phyloP scores from a whole-genome alignment of 2,329 filamentous ascomycete genomes.

The Didymella sp. region DNA sequence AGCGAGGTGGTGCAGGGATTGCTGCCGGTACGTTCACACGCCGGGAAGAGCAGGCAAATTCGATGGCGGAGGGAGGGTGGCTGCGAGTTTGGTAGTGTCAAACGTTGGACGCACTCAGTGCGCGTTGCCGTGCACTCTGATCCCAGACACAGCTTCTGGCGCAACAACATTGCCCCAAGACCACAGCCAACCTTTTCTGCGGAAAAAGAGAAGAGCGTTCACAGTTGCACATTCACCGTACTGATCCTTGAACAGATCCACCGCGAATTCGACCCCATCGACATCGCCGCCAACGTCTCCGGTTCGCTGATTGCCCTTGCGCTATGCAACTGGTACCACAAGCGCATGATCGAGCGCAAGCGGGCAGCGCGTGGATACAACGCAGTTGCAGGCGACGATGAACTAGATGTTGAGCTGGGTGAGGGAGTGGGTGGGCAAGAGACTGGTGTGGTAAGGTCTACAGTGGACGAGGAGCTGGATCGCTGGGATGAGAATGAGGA shows the following conservation, averaged over 20 bases:
- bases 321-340: slow-evolving; percentile 89
- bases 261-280: slow-evolving; percentile 74
- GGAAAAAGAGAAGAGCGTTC: background rate
- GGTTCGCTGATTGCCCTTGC: slow-evolving; percentile 76
- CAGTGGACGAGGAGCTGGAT: slow-evolving; percentile 82
- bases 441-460: slow-evolving; percentile 62
- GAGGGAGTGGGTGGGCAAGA: slow-evolving; percentile 66
- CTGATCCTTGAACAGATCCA: slow-evolving; percentile 49
- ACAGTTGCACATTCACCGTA: background rate
- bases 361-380: slow-evolving; percentile 76
- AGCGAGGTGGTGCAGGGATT: slow-evolving; percentile 79
- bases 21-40: slow-evolving; percentile 60
- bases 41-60: background rate
- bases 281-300: slow-evolving; percentile 85
- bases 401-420: slow-evolving; percentile 75
- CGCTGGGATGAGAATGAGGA: slow-evolving; percentile 90
- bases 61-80: background rate
- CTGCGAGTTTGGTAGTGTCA: background rate
- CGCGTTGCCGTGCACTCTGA: background rate
- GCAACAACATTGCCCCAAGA: background rate
- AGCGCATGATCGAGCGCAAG: slow-evolving; percentile 90
- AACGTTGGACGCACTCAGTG: background rate
- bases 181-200: background rate
- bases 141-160: background rate
- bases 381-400: slow-evolving; percentile 69